These are phyloP conservation scores for Lasiodiplodia sp. DNA, from an alignment of 2,329 filamentous ascomycete species.

Conservation along the genomic window DNA sequence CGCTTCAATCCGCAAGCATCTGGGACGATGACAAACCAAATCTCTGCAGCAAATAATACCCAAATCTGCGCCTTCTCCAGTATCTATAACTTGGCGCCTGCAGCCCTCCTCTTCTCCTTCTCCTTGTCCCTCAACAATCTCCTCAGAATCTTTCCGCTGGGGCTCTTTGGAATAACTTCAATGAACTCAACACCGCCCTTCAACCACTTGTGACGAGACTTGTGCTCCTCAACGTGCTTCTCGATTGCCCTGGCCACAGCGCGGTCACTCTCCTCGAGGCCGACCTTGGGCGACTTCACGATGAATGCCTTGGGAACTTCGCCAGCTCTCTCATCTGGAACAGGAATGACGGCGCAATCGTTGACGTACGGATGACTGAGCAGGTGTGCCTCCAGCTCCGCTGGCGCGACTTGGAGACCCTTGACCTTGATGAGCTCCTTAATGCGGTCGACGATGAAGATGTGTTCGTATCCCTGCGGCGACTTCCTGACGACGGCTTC, in stretches of 20 bases:
- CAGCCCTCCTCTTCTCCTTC: constrained; percentile 69
- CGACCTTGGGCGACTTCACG: constrained; percentile 63
- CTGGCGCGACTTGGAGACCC: constrained; percentile 82
- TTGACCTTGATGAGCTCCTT: constrained; percentile 83
- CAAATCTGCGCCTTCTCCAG: background rate
- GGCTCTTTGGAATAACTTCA: constrained; percentile 64
- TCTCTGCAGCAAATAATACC: background rate
- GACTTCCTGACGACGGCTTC: constrained; percentile 74
- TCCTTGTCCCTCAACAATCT: constrained; percentile 76
- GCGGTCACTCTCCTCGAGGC: constrained; percentile 60
- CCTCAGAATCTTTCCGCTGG: constrained; percentile 68
- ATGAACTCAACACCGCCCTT: constrained; percentile 63
- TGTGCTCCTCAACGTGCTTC: constrained; percentile 67
- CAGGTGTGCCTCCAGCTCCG: constrained; percentile 81
- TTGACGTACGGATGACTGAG: constrained; percentile 77
- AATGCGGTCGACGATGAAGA: constrained; percentile 84
- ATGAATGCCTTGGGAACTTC: constrained; percentile 71
- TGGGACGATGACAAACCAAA: background rate
- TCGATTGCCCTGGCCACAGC: constrained; percentile 59
- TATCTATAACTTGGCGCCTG: constrained; percentile 70
- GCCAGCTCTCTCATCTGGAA: constrained; percentile 68
- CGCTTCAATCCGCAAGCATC: background rate
- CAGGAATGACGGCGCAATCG: constrained; percentile 79
- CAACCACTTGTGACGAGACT: constrained; percentile 69
- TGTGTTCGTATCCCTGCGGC: constrained; percentile 74